Percentiles rank a stretch among this genome's conserved stretches.
These are phyloP conservation scores for Saccharomycopsis synnaedendra DNA, from an alignment of 805 yeast genomes.

Conservation along the genomic window DNA sequence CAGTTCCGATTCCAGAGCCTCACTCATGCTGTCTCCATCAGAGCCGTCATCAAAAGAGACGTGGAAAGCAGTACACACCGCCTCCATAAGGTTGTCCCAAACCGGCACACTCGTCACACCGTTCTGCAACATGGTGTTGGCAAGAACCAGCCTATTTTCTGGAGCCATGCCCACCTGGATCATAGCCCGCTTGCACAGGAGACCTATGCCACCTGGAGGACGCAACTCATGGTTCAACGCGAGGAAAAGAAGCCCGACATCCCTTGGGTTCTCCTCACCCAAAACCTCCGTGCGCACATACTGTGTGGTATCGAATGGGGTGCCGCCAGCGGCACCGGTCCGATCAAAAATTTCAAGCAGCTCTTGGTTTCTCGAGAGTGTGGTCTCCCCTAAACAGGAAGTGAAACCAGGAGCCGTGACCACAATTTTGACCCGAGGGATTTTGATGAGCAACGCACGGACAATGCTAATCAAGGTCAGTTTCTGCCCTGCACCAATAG, in stretches of 20 bases:
- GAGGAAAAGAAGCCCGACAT: background rate
- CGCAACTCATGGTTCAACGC: no score
- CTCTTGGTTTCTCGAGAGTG: no score
- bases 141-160: background rate
- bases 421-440: slow-evolving; percentile 6
- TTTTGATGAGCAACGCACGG: slow-evolving; percentile 8
- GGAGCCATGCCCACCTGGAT: slow-evolving; percentile 5
- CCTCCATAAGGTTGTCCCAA: slow-evolving; percentile 17
- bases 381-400: no score
- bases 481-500: slow-evolving; percentile 1
- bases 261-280: background rate
- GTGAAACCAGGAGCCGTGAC: slow-evolving; percentile 2
- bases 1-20: background rate
- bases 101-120: slow-evolving; percentile 13
- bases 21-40: slow-evolving; percentile 7
- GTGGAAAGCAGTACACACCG: slow-evolving; percentile 12
- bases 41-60: slow-evolving; percentile 13
- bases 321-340: no score
- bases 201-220: no score
- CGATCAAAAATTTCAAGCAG: no score
- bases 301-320: no score
- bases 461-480: slow-evolving; percentile 8
- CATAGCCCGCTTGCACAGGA: background rate
- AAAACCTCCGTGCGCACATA: no score
- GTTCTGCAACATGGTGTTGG: slow-evolving; percentile 1